Conservation (phyloP, 2,329 filamentous ascomycete genomes). For the Claviceps capensis region DNA sequence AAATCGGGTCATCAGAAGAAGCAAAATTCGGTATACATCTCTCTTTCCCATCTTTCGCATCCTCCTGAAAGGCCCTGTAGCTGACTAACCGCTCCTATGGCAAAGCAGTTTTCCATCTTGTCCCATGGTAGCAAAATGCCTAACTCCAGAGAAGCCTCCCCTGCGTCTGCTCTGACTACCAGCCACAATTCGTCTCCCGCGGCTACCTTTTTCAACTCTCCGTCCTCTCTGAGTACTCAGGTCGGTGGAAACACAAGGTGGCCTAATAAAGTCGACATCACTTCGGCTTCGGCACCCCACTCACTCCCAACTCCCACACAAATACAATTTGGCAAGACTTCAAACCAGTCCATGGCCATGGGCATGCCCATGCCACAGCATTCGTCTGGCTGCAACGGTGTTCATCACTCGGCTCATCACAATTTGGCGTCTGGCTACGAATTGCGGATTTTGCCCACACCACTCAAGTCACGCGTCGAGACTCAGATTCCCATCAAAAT, state of each 20-base stretch:
- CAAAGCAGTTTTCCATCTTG: conserved; percentile 36
- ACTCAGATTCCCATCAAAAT: conserved; percentile 88
- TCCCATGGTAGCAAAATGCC: conserved; percentile 33
- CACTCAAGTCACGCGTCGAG: conserved; percentile 81
- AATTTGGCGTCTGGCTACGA: conserved; percentile 23
- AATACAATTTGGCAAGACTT: conserved; percentile 13
- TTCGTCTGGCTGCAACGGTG: conserved; percentile 14
- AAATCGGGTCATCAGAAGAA: conserved; percentile 22
- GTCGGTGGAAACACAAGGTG: conserved; percentile 21
- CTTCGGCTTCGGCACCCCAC: conserved; percentile 12
- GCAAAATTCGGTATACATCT: conserved; percentile 24
- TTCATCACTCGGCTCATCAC: conserved; percentile 10
- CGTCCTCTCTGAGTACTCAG: conserved; percentile 29
- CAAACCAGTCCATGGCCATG: conserved; percentile 5
- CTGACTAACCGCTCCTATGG: conserved; percentile 14
- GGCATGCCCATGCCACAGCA: conserved; percentile 12
- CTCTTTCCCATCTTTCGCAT: conserved; percentile 5
- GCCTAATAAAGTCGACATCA: conserved; percentile 18
- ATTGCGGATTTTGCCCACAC: conserved; percentile 51
- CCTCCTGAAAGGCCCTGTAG: not conserved
- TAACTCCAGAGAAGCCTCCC: conserved; percentile 40
- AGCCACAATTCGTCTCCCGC: conserved; percentile 40
- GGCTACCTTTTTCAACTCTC: conserved; percentile 29
- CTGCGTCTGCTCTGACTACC: conserved; percentile 35
- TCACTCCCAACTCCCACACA: conserved; percentile 13